phyloP scores from a whole-genome alignment of 257 asterid species.

The Penstemon eatonii region DNA sequence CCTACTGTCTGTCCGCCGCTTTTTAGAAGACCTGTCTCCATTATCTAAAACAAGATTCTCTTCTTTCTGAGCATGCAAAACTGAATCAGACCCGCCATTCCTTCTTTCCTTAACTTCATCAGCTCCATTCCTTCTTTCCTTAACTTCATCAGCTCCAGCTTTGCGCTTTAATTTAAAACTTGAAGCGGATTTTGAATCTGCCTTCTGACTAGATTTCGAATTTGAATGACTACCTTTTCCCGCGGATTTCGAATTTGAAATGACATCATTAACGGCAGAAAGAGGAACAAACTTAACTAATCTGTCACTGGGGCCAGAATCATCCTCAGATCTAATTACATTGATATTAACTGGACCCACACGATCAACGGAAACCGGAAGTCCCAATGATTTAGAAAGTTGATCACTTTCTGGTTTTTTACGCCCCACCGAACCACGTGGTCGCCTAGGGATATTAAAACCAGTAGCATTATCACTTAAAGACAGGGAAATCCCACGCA shows the following conservation, averaged over 20 bases:
- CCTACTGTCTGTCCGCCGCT: conserved; percentile 37
- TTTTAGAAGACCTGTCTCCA: conserved; percentile 41
- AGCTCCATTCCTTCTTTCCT: conserved; percentile 36
- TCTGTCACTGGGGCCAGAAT: conserved; percentile 31
- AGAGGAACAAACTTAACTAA: conserved; percentile 26
- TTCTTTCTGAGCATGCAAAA: conserved; percentile 36
- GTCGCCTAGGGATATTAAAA: conserved; percentile 78
- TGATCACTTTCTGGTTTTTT: conserved; percentile 41
- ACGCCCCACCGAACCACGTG: conserved; percentile 70
- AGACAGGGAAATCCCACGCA: conserved; percentile 40
- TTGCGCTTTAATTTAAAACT: conserved; percentile 42
- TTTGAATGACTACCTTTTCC: conserved; percentile 21
- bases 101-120: conserved; percentile 40
- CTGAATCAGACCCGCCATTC: conserved; percentile 26
- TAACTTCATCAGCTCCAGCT: conserved; percentile 39
- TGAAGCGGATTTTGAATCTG: conserved; percentile 22
- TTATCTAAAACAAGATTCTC: conserved; percentile 32
- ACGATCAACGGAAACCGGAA: conserved; percentile 31
- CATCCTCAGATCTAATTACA: conserved; percentile 25
- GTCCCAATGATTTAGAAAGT: conserved; percentile 26
- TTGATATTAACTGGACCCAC: conserved; percentile 31
- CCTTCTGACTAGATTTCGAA: conserved; percentile 24
- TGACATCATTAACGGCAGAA: conserved; percentile 25
- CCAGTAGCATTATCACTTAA: conserved; percentile 12
- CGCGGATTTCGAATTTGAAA: conserved; percentile 15